Conservation (phyloP, 129 eudicot genomes). For the Helichrysum umbraculigerum region DNA sequence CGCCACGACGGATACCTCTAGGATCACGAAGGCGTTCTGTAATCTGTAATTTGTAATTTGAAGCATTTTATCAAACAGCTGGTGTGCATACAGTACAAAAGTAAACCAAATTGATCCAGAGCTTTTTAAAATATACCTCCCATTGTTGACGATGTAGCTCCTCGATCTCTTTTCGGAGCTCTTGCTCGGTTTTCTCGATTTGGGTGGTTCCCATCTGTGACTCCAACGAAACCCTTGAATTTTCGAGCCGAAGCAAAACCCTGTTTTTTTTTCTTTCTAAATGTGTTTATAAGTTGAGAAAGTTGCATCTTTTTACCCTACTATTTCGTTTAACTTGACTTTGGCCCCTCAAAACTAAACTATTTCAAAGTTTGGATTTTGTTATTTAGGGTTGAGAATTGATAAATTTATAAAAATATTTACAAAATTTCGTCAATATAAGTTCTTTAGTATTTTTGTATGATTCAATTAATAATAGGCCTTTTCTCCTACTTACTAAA, state of each 20-base stretch:
- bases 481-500: too few relatives aligned
- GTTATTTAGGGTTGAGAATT: too few relatives aligned
- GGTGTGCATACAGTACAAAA: constrained; percentile 5
- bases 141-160: constrained; percentile 88
- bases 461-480: too few relatives aligned
- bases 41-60: constrained; percentile 38
- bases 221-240: constrained; percentile 39
- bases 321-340: not conserved
- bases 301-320: constrained; percentile 11
- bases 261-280: constrained; percentile 20
- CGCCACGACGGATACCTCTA: constrained; percentile 91
- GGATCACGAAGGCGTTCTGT: constrained; percentile 95
- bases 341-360: not conserved
- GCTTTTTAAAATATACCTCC: constrained; percentile 42
- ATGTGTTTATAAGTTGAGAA: not conserved
- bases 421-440: too few relatives aligned
- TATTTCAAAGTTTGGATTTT: not conserved
- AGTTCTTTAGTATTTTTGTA: too few relatives aligned
- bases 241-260: constrained; percentile 25
- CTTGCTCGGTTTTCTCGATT: constrained; percentile 85
- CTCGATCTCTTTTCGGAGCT: constrained; percentile 88
- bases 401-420: too few relatives aligned
- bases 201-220: constrained; percentile 59
- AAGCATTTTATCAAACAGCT: constrained; percentile 14
- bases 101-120: not conserved